A percentile compares a stretch with the other conserved stretches of the same genome.
phyloP scores from a whole-genome alignment of 768 basidiomycete species.

The Russula olivacea region DNA sequence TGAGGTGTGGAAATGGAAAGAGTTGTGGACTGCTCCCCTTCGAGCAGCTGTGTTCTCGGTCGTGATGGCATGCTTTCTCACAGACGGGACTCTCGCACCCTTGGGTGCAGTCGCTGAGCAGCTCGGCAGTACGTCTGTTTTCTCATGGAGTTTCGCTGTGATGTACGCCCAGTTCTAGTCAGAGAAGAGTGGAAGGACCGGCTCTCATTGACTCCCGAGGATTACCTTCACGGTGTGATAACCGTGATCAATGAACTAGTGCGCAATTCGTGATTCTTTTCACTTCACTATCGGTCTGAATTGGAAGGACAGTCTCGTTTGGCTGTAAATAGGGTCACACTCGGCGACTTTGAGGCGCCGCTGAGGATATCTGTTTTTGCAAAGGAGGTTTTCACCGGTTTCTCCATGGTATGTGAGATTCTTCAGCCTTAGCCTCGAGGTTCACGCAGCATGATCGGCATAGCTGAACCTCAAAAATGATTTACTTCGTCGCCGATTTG shows the following conservation, averaged over 20 bases:
- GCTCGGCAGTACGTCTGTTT: slow-evolving; percentile 56
- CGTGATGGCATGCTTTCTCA: slow-evolving; percentile 60
- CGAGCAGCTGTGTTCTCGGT: slow-evolving; percentile 62
- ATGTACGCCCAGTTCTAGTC: slow-evolving; percentile 38
- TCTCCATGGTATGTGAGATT: slow-evolving; percentile 58
- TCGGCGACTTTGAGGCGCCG: slow-evolving; percentile 75
- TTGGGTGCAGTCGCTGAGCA: slow-evolving; percentile 45
- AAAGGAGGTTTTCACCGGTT: slow-evolving; percentile 77
- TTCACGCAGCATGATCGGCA: background rate
- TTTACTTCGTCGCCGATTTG: slow-evolving; percentile 64
- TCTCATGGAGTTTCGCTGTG: background rate
- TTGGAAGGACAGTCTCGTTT: slow-evolving; percentile 55
- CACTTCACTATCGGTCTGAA: background rate
- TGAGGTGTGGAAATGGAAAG: slow-evolving; percentile 82
- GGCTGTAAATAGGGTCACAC: slow-evolving; percentile 75
- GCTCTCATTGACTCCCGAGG: slow-evolving; percentile 60
- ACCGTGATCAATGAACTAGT: slow-evolving; percentile 77
- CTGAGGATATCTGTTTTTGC: slow-evolving; percentile 73
- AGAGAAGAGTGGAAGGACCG: slow-evolving; percentile 64
- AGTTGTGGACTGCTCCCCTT: slow-evolving; percentile 71
- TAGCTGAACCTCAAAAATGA: slow-evolving; percentile 84
- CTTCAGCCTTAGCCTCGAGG: too few species aligned
- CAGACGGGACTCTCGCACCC: slow-evolving; percentile 51
- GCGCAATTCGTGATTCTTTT: slow-evolving; percentile 27
- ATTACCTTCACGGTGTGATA: slow-evolving; percentile 78